Evolutionary conservation across 164 flowering plant species (phyloP).

Genomic region (Macadamia tetraphylla): DNA sequence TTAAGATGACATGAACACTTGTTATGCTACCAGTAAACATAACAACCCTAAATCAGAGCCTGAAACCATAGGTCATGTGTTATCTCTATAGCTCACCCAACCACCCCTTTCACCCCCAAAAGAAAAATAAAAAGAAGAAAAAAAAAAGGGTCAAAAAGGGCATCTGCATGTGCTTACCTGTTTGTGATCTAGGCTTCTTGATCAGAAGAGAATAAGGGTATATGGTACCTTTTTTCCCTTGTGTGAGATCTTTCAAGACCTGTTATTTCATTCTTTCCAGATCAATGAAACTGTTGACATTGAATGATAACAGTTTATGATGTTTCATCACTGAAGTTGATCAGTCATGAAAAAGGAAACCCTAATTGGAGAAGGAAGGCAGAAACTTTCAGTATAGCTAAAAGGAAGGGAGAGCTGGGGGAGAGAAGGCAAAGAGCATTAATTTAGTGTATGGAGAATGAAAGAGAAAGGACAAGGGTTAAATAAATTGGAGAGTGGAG

Average conservation of each 20-base stretch:
- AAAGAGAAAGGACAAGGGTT: constrained; percentile 39
- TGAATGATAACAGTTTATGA: constrained; percentile 10
- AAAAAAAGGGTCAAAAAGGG: constrained; percentile 6
- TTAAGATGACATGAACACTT: constrained; percentile 4
- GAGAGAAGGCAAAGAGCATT: constrained; percentile 29
- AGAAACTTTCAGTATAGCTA: constrained; percentile 21
- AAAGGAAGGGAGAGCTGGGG: constrained; percentile 13
- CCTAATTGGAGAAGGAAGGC: constrained; percentile 33
- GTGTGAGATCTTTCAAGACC: constrained; percentile 22
- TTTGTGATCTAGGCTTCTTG: constrained; percentile 31
- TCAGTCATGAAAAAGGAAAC: constrained; percentile 19
- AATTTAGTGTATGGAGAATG: constrained; percentile 30
- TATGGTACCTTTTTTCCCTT: constrained; percentile 23
- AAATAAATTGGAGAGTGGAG: constrained; percentile 20
- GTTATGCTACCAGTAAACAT: constrained; percentile 1
- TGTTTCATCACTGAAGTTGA: constrained; percentile 9
- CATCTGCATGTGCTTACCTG: constrained; percentile 30
- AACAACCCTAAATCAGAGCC: constrained; percentile 12
- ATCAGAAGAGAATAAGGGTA: constrained; percentile 20
- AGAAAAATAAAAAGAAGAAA: neutral
- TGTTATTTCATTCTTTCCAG: constrained; percentile 18
- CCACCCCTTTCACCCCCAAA: neutral
- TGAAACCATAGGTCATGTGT: neutral
- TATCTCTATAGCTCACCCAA: constrained; percentile 14
- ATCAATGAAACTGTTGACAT: constrained; percentile 17